These are phyloP conservation scores for Gossypium bickii DNA, from an alignment of 345 rosid genomes.

Conservation along the genomic window DNA sequence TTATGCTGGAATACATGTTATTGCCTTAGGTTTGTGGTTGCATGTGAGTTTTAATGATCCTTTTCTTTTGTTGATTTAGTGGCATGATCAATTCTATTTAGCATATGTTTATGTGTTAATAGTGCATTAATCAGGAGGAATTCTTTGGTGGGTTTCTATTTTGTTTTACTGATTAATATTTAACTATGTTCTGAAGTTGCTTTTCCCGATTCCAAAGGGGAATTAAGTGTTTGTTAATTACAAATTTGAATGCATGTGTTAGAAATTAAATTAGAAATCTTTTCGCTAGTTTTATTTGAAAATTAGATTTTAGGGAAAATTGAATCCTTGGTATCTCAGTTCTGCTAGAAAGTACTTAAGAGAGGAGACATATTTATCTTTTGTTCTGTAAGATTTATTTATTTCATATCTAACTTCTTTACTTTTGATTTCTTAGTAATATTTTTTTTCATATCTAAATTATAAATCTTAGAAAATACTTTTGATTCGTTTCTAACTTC, in stretches of 20 bases:
- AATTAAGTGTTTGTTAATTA: not conserved
- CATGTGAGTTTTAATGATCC: not conserved
- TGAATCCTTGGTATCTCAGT: not conserved
- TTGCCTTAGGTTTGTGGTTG: constrained; percentile 14
- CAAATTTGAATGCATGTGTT: not conserved
- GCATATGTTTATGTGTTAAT: not conserved
- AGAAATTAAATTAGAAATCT: not conserved
- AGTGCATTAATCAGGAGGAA: not conserved
- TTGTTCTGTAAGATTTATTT: not conserved
- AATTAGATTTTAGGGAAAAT: not conserved
- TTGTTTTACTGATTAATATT: not conserved
- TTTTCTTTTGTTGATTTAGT: constrained; percentile 1
- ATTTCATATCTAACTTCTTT: not conserved
- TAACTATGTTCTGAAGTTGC: not conserved
- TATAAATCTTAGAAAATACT: too few relatives aligned
- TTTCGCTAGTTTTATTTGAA: not conserved
- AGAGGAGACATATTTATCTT: not conserved
- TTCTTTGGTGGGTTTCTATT: not conserved
- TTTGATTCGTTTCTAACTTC: too few relatives aligned
- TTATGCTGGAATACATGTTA: not conserved
- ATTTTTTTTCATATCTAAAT: too few relatives aligned
- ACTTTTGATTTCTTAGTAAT: not conserved
- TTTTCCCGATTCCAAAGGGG: not conserved
- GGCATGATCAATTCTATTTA: not conserved
- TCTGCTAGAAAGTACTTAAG: not conserved